Conservation (phyloP, 257 asterid species). For the Capsicum chinense region DNA sequence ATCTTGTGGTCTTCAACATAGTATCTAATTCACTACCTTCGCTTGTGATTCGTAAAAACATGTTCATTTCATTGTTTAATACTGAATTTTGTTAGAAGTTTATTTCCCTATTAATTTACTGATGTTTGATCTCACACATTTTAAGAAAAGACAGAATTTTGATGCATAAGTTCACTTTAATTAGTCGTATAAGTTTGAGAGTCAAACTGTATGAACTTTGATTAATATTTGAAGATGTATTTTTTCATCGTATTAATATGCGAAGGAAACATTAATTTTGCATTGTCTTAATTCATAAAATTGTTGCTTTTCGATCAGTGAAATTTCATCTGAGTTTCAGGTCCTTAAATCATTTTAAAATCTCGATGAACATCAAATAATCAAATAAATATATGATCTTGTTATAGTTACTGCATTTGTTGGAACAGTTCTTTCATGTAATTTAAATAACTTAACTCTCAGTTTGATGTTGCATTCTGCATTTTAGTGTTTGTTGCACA, state of each 20-base stretch:
- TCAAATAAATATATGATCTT: neutral
- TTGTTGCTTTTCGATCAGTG: neutral
- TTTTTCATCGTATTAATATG: no score
- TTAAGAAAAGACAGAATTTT: neutral
- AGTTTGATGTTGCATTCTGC: neutral
- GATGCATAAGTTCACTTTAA: neutral
- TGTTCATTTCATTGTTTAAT: no score
- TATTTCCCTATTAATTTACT: no score
- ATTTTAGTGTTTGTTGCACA: constrained; percentile 18
- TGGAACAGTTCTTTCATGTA: neutral
- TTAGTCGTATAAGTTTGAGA: no score
- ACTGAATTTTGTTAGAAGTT: no score
- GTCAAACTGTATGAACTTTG: no score
- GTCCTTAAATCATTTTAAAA: neutral
- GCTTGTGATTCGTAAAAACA: no score
- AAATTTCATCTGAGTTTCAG: neutral
- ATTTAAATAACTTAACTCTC: neutral
- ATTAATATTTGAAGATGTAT: neutral
- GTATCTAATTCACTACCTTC: no score
- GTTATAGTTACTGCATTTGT: neutral
- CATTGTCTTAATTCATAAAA: neutral
- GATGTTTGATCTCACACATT: no score
- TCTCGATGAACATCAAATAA: no score
- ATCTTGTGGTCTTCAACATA: no score
- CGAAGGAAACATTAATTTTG: neutral